Percentiles rank a stretch among this genome's conserved stretches.
Evolutionary conservation across 1,284 basidiomycete species (phyloP).

Genomic region (Microbotryomycetes sp.): DNA sequence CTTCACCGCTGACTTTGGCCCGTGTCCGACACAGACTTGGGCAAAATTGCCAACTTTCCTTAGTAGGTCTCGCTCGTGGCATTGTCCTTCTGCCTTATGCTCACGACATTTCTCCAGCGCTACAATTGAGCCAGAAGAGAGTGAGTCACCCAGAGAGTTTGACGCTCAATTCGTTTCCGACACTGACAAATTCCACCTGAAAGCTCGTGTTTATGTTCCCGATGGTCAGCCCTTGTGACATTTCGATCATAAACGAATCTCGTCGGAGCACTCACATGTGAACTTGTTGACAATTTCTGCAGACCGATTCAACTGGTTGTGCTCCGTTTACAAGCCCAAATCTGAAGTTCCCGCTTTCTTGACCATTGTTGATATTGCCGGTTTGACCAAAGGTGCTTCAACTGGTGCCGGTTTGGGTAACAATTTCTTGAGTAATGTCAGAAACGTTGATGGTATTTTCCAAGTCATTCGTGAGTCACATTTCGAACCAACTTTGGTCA

Average conservation of each 20-base stretch:
- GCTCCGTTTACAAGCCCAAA: conserved; percentile 80
- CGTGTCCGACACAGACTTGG: conserved; percentile 61
- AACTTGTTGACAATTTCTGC: not conserved
- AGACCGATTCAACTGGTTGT: conserved; percentile 88
- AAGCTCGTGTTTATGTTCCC: conserved; percentile 92
- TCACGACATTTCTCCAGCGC: conserved; percentile 17
- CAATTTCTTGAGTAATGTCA: conserved; percentile 94
- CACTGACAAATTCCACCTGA: conserved; percentile 8
- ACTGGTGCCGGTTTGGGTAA: conserved; percentile 98
- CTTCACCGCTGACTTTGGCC: conserved; percentile 26
- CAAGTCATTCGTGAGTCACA: conserved; percentile 69
- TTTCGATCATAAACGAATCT: conserved; percentile 48
- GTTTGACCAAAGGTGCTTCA: conserved; percentile 90
- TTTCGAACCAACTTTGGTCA: not conserved
- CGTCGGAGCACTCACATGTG: conserved; percentile 48
- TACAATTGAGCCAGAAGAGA: conserved; percentile 59
- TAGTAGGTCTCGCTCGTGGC: conserved; percentile 52
- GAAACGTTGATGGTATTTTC: conserved; percentile 98
- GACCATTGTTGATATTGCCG: conserved; percentile 98
- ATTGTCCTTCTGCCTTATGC: not conserved
- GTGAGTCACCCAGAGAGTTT: conserved; percentile 36
- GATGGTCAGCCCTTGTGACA: conserved; percentile 48
- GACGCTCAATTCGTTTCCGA: conserved; percentile 46
- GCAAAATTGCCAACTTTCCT: conserved; percentile 91
- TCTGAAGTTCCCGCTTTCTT: conserved; percentile 87